Base-by-base conservation (phyloP, 2,329 filamentous ascomycete species). In the Ophiostoma populinum region DNA sequence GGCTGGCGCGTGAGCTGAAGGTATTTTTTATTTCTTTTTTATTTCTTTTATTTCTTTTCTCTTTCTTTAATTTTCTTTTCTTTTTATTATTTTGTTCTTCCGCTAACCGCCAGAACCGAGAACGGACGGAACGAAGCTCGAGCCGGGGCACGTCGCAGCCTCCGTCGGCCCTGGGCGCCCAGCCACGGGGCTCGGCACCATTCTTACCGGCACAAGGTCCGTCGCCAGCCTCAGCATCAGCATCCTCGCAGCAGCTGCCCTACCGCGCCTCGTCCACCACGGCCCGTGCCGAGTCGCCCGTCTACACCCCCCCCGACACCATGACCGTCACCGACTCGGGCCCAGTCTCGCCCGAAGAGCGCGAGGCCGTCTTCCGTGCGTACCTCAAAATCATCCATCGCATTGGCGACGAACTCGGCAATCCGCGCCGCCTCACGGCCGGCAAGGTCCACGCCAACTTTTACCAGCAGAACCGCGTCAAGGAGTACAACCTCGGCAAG, bases 391-490 rank as follows among this genome's bases (percentile, higher is more conserved):
- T 52, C 5, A 26, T 49, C 4, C 33, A 48, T 10, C 52, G 54
- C 22, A 46, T 52, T 17, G 48, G 48, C 3, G 39, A 49, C 11
- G 43, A 50, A 7, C 20, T 48, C 5, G 42, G 46, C n/a, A 41
- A 53, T 12, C 33, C 12, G 12, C 3, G 13, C 25, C 8, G 9
- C 17, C 36, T 43, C 5, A 51, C 47, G 42, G 43, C 43, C 6
- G 45, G 40, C 5, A 53, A 47, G 21, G 36, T 61, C 3, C 52
- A 55, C 26, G 38, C 46, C 13, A 45, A 48, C 7, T 24, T 63
- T 4, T 60, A 53, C 32, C 41, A 49, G 38, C 49, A 50, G n/a
- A 59, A 62, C 45, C 60, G 49, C 31, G 53, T 67, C 8, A 54
- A 53, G 3, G 29, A 47, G 1, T 60, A 61, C 31, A 32, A 35